Conservation (phyloP, 2,329 filamentous ascomycete genomes). For the Lasiodiplodia sp. region DNA sequence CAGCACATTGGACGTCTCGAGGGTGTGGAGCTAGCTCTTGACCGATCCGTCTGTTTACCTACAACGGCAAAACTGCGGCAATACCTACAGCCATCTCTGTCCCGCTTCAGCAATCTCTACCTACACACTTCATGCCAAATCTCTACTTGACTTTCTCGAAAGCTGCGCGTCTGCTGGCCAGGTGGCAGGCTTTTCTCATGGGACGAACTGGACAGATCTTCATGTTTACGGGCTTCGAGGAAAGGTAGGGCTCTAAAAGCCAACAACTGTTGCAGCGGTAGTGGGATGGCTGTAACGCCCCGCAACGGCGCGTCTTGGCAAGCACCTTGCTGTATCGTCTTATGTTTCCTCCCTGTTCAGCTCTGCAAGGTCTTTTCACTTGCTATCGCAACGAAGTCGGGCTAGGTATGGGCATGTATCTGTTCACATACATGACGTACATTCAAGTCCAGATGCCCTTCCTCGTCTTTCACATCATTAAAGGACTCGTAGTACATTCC, state of each 20-base stretch:
- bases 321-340: no score
- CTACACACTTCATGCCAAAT: not conserved
- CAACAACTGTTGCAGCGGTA: not conserved
- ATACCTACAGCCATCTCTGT: not conserved
- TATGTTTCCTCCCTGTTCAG: not conserved
- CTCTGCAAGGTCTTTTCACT: not conserved
- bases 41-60: constrained; percentile 18
- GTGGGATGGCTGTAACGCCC: not conserved
- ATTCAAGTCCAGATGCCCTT: no score
- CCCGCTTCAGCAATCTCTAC: not conserved
- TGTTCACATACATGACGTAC: no score
- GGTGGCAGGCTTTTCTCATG: not conserved
- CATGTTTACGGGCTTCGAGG: not conserved
- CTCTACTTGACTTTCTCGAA: not conserved
- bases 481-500: no score
- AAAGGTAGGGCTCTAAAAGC: not conserved
- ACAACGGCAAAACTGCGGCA: not conserved
- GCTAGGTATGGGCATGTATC: no score
- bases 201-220: not conserved
- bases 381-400: no score
- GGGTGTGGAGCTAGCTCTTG: constrained; percentile 1
- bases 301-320: not conserved
- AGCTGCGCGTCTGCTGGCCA: not conserved
- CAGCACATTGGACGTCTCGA: not conserved
- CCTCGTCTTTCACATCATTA: no score